phyloP scores from a whole-genome alignment of 2,329 filamentous ascomycete species.

The Akanthomyces dipterigenus region DNA sequence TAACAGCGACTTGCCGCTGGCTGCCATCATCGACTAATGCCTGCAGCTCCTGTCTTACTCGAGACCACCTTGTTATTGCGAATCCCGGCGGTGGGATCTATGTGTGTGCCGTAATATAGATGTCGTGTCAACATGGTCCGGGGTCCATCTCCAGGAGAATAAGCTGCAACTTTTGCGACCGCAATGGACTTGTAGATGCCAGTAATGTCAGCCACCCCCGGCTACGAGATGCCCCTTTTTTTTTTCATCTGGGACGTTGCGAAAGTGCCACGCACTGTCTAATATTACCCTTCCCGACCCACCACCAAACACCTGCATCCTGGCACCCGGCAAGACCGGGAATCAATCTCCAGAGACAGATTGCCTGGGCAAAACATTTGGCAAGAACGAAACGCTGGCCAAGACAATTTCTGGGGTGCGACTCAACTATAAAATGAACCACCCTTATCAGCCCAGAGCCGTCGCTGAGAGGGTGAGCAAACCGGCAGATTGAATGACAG shows the following conservation, averaged over 20 bases:
- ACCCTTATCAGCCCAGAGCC: neutral
- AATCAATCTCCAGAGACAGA: neutral
- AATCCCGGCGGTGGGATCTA: neutral
- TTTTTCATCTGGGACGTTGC: neutral
- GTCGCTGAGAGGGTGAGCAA: neutral
- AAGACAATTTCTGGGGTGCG: neutral
- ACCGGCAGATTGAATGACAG: neutral
- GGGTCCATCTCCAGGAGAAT: neutral
- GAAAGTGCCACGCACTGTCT: neutral
- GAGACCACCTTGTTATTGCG: too few relatives aligned
- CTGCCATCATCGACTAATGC: neutral
- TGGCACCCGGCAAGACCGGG: neutral
- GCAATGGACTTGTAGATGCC: neutral
- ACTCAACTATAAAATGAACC: neutral
- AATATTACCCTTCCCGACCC: constrained; percentile 1
- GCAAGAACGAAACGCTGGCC: neutral
- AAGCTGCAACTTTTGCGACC: neutral
- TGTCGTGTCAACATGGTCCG: neutral
- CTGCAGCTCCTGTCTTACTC: neutral
- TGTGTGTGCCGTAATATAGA: neutral
- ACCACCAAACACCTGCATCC: neutral
- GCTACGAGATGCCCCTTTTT: neutral
- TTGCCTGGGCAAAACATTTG: neutral
- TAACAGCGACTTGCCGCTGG: neutral
- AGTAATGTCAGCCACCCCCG: neutral